Evolutionary conservation across 1,284 basidiomycete species (phyloP).

Genomic region (Pyrrhoderma lamaoense): DNA sequence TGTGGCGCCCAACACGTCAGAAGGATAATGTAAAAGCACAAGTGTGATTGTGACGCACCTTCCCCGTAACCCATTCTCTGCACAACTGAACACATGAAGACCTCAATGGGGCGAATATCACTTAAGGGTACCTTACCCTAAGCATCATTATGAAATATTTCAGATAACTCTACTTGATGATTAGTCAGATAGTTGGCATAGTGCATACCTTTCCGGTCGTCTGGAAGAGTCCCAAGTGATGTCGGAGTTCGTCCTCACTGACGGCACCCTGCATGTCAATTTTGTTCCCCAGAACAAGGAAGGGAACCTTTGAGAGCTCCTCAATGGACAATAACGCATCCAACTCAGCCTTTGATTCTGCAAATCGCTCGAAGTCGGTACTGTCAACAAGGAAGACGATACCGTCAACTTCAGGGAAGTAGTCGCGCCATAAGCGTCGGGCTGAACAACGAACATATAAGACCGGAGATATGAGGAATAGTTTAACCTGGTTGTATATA

Average conservation of each 20-base stretch:
- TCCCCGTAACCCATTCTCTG: constrained; percentile 99
- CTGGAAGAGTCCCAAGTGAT: constrained; percentile 93
- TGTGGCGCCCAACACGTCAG: constrained; percentile 24
- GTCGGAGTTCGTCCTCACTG: constrained; percentile 95
- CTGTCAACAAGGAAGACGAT: constrained; percentile 98
- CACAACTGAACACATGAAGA: constrained; percentile 99
- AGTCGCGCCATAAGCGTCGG: constrained; percentile 98
- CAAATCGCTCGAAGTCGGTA: constrained; percentile 93
- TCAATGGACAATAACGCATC: constrained; percentile 94
- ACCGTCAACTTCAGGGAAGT: constrained; percentile 99
- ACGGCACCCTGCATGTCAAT: constrained; percentile 98
- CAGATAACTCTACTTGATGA: background rate
- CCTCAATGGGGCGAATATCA: constrained; percentile 97
- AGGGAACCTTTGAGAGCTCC: constrained; percentile 91
- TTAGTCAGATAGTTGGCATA: background rate
- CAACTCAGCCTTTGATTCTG: constrained; percentile 94
- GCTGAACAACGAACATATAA: constrained; percentile 40
- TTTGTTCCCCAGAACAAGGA: constrained; percentile 99
- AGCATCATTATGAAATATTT: constrained; percentile 7
- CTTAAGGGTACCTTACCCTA: constrained; percentile 95
- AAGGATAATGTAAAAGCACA: background rate
- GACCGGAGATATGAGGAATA: constrained; percentile 12
- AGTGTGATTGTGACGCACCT: constrained; percentile 39
- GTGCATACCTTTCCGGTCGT: constrained; percentile 91
- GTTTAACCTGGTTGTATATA: constrained; percentile 31